Conservation (phyloP, 495 filamentous ascomycete genomes). For the Echria macrotheca region DNA sequence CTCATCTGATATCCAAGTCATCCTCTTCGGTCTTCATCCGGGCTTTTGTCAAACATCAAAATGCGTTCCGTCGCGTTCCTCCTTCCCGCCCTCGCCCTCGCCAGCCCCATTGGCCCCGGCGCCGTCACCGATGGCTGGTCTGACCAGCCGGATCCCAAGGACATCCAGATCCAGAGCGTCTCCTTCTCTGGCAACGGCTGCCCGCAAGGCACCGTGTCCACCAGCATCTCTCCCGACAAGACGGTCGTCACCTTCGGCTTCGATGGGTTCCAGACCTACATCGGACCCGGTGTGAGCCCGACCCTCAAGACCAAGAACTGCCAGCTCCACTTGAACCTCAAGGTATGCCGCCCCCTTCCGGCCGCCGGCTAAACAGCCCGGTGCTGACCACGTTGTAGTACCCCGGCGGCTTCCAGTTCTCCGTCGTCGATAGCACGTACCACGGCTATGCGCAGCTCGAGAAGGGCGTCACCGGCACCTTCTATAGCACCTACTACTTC, state of each 20-base stretch:
- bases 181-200: conserved; percentile 58
- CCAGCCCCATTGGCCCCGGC: conserved; percentile 33
- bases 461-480: conserved; percentile 47
- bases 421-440: conserved; percentile 50
- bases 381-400: too few species aligned
- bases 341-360: too few species aligned
- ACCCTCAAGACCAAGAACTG: conserved; percentile 52
- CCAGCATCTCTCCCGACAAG: conserved; percentile 46
- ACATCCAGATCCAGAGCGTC: conserved; percentile 48
- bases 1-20: too few species aligned
- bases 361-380: too few species aligned
- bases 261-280: conserved; percentile 53
- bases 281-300: conserved; percentile 38
- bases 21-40: too few species aligned
- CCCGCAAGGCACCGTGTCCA: conserved; percentile 46
- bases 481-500: conserved; percentile 57
- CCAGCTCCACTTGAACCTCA: conserved; percentile 53
- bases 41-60: conserved; percentile 19
- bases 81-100: conserved; percentile 43
- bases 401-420: conserved; percentile 55
- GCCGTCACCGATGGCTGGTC: conserved; percentile 24
- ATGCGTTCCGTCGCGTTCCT: conserved; percentile 43
- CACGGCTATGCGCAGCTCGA: conserved; percentile 53
- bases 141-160: conserved; percentile 32
- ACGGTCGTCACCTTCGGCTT: conserved; percentile 55